Conservation (phyloP, 1,284 basidiomycete genomes). For the Sanghuangporus weigelae region DNA sequence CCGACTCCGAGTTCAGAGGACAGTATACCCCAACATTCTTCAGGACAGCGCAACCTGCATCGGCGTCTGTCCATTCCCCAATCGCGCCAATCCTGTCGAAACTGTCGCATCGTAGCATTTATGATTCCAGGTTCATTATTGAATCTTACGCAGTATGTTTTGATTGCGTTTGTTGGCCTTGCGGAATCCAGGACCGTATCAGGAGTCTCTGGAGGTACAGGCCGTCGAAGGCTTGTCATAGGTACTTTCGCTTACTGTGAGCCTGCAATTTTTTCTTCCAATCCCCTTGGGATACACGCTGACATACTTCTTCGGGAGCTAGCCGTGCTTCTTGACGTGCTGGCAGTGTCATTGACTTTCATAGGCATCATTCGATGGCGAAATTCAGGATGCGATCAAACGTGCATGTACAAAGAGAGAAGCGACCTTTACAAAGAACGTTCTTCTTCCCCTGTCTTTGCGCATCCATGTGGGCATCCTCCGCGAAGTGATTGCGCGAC, state of each 20-base stretch:
- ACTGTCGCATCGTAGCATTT: background rate
- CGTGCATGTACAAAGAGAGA: background rate
- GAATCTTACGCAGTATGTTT: background rate
- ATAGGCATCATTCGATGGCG: background rate
- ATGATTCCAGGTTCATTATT: background rate
- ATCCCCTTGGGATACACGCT: background rate
- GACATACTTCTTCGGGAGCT: background rate
- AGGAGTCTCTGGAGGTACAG: background rate
- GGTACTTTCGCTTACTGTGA: slow-evolving; percentile 6
- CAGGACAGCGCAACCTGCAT: background rate
- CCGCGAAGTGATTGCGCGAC: background rate
- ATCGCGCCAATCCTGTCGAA: background rate
- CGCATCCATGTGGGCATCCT: background rate
- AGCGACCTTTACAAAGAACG: background rate
- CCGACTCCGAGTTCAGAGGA: too few relatives aligned
- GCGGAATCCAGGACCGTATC: background rate
- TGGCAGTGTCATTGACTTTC: background rate
- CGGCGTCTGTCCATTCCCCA: background rate
- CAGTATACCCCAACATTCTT: background rate
- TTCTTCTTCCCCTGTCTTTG: background rate
- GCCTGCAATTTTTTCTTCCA: background rate
- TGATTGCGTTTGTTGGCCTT: background rate
- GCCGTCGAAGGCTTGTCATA: background rate
- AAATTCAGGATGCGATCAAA: background rate
- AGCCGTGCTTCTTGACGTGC: background rate